phyloP scores from a whole-genome alignment of 164 flowering plant species.

The Dillenia suffruticosa region DNA sequence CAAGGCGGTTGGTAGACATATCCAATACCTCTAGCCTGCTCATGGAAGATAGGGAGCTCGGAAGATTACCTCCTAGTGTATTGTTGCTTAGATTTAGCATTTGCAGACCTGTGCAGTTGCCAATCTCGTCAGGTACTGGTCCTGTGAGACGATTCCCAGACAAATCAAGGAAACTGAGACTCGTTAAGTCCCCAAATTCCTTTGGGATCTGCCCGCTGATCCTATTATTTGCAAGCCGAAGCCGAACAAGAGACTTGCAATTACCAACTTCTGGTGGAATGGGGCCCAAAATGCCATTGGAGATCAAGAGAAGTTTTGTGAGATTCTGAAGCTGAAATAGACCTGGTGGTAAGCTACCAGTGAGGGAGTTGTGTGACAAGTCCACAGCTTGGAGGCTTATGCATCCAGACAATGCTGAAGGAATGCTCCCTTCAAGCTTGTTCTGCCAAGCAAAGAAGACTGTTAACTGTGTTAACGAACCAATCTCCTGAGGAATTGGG shows the following conservation, averaged over 20 bases:
- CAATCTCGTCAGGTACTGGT: constrained; percentile 63
- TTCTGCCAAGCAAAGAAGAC: constrained; percentile 74
- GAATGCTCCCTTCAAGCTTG: constrained; percentile 73
- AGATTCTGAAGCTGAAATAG: constrained; percentile 65
- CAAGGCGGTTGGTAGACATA: constrained; percentile 45
- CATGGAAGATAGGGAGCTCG: constrained; percentile 52
- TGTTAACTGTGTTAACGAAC: constrained; percentile 32
- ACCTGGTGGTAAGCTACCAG: constrained; percentile 63
- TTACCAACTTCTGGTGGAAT: constrained; percentile 71
- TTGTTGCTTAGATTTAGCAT: constrained; percentile 66
- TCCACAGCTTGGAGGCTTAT: constrained; percentile 52
- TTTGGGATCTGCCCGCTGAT: constrained; percentile 63
- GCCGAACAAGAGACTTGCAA: constrained; percentile 57
- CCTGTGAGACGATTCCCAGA: constrained; percentile 62
- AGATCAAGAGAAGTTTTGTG: constrained; percentile 72
- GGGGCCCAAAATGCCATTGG: constrained; percentile 70
- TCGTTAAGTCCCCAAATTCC: constrained; percentile 53
- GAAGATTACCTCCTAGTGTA: constrained; percentile 49
- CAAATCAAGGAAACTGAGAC: constrained; percentile 66
- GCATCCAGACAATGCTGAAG: constrained; percentile 42
- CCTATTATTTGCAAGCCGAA: constrained; percentile 61
- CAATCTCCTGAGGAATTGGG: constrained; percentile 56
- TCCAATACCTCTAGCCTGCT: constrained; percentile 61
- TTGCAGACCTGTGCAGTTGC: constrained; percentile 48
- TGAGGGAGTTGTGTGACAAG: constrained; percentile 63